Evolutionary conservation across 2,329 filamentous ascomycete genomes (phyloP), one percentile per base, ranked within the genome.

Genomic region (Paecilomyces variotii): DNA sequence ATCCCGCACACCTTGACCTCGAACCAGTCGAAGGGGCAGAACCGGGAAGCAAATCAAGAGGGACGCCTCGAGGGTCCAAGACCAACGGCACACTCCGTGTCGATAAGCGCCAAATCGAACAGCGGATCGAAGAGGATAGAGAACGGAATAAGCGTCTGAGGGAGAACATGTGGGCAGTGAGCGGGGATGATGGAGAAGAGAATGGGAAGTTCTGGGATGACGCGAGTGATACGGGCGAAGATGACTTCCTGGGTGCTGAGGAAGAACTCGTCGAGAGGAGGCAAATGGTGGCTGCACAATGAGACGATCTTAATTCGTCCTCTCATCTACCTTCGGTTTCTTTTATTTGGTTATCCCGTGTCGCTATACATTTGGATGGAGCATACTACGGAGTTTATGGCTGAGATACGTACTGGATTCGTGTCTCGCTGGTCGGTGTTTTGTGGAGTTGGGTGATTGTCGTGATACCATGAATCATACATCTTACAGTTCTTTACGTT

Each of bases 81-180:
- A 59, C 65, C 0, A 77, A 75, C 56, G 78, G 78, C 2, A 74
- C 39, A 19, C 54, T 79, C 52, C 78, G 81, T 56, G 72, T 94
- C 56, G 90, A 97, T 68, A 94, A 93, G 75, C 84, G 88, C 58
- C 90, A 96, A 76, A 89, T 97, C 56, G 92, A 97, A 76, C 92
- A 97, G 78, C 82, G 94, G 49, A 96, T 99, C 62, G 95, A 99
- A 67, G 95, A 99, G 75, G 94, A 99, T 74, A 82, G 94, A 2
- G 94, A 99, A 74, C 81, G 94, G 51, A 95, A 99, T 74, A 99
- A 99, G 80, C 80, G 93, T 51, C 79, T 93, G 68, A 80, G 94
- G 25, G 94, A 99, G 76, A 91, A 87, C 67, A 95, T 96, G 62
- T 99, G 95, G 94, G 90, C 91, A 0, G 86, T 96, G 2, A 84